phyloP scores from a whole-genome alignment of 768 basidiomycete species.

The Leccinum barrowsii region DNA sequence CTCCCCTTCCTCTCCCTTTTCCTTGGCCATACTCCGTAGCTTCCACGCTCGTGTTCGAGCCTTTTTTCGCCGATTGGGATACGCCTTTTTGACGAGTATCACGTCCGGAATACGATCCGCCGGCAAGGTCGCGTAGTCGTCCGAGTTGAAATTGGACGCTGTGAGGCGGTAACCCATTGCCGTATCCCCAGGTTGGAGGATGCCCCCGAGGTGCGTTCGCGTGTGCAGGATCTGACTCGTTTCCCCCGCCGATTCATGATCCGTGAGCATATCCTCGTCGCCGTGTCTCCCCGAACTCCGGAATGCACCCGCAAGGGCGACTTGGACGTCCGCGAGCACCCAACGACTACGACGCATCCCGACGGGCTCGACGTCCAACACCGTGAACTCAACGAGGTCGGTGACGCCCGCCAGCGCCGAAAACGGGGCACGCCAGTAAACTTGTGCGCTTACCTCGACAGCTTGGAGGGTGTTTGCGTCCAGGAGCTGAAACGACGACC shows the following conservation, averaged over 20 bases:
- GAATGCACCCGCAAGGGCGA: conserved; percentile 81
- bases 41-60: conserved; percentile 80
- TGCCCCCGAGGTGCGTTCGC: conserved; percentile 91
- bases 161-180: conserved; percentile 89
- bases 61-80: conserved; percentile 93
- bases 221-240: conserved; percentile 89
- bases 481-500: conserved; percentile 85
- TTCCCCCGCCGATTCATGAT: conserved; percentile 54
- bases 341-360: conserved; percentile 66
- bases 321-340: conserved; percentile 86
- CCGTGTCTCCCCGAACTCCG: conserved; percentile 45
- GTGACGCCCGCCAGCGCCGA: conserved; percentile 75
- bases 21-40: conserved; percentile 88
- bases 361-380: conserved; percentile 90
- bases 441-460: conserved; percentile 70
- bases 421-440: conserved; percentile 94
- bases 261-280: conserved; percentile 53
- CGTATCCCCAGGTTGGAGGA: conserved; percentile 93
- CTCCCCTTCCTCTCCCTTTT: conserved; percentile 84
- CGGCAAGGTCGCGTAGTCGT: conserved; percentile 70
- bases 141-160: conserved; percentile 90
- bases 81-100: conserved; percentile 91
- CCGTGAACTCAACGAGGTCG: conserved; percentile 91
- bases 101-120: conserved; percentile 79
- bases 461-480: conserved; percentile 85